Evolutionary conservation across 495 filamentous ascomycete genomes (phyloP), one percentile per base, ranked within the genome.

Genomic region (Podospora sp.): DNA sequence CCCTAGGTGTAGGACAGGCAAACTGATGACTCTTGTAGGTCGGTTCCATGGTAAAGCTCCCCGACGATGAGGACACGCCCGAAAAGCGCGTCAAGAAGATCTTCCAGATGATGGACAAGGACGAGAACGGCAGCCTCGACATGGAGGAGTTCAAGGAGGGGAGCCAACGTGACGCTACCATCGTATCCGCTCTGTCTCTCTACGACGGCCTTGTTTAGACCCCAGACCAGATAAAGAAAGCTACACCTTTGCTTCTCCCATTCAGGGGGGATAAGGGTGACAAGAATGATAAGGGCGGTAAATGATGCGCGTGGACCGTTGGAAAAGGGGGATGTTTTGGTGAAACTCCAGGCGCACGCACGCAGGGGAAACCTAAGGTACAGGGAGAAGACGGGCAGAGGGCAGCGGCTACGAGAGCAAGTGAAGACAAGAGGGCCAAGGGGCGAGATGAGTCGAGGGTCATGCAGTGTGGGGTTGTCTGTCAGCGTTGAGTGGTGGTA

Each of bases 91-190:
- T 99, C 27, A 88, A 84, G 75, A 99, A 99, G 83, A 99, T 99
- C 78, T 99, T 99, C 83, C 88, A 91, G 72, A 97, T 98, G 95
- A 99, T 99, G 95, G 95, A 99, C 82, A 99, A 99, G 83, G 95
- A 99, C 76, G 94, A 99, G 83, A 97, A 98, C 74, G 90, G 94
- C 66, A 92, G 89, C 75, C 81, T 97, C 61, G 90, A 95, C 79
- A 92, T 97, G 85, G 89, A 93, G 60, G 95, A 99, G 78, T 99
- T 99, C 85, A 98, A 97, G 79, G 95, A 98, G 79, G 95, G 96
- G 73, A 96, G 92, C 80, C 96, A 97, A 83, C 92, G 93, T 49
- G 95, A 99, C 78, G 94, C 97, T 79, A 99, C 96, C n/a, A 99
- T 99, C 76, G 95, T 99, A 49, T 97, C 92, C 56, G 95, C 96